Base-by-base conservation (phyloP, 2,329 filamentous ascomycete genomes). In the Dactylellina sp. region DNA sequence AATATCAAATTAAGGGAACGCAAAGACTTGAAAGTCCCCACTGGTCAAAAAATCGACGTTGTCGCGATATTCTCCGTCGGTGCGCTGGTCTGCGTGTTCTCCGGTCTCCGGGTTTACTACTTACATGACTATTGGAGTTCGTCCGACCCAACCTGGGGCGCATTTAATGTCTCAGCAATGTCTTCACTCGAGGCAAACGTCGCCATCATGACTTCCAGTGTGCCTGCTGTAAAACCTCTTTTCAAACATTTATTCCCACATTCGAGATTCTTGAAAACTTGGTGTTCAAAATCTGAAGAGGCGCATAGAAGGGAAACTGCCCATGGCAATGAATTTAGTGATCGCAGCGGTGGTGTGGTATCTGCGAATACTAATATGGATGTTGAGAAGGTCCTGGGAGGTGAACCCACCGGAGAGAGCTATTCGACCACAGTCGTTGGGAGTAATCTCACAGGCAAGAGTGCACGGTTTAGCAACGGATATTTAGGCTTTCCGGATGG, bases 151-250 rank as follows among this genome's bases (percentile, higher is more conserved):
- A 66, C 70, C 7, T 74, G 70, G 70, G 61, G 44, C 55, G 61
- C 53, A 20, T 74, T 47, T 40, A 47, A 66, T 39, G 61, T 74
- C 9, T 74, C 70, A 7, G 46, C 12, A 16, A 61, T 74, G 61
- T 66, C 70, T 0, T 47, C 61, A 0, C 70, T 75, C n/a, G 75
- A 76, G 46, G 53, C 64, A 1, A 75, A 76, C 24, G 59, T 75
- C 7, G 75, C 60, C 6, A 76, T 76, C 14, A 64, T 75, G 20
- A 71, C 70, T 1, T 64, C 68, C 4, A 75, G 68, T 20, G 47
- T 53, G 1, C 75, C 75, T 0, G 59, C 63, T 5, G 44, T 75
- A 11, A 75, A 75, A 20, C 74, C 74, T 2, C 14, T 75, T 12
- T 56, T 75, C 9, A 63, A 37, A 2, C 55, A 47, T 11, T 32